Conservation (phyloP, 140 eudicot genomes). For the Bidens hawaiensis region DNA sequence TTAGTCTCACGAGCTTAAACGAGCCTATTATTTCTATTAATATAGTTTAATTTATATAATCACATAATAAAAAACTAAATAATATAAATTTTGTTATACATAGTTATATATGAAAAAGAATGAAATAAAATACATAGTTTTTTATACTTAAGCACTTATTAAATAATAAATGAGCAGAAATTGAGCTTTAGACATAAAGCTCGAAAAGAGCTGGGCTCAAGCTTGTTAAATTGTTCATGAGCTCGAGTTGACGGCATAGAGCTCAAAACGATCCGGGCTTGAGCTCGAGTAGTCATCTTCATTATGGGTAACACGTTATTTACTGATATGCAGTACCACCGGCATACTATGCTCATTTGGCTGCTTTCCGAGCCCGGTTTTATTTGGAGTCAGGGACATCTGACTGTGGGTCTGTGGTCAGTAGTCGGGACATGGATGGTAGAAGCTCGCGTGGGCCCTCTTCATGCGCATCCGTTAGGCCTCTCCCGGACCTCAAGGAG, state of each 20-base stretch:
- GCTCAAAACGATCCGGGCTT: not conserved
- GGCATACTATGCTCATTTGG: constrained; percentile 82
- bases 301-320: not conserved
- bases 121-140: no score
- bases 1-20: no score
- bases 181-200: not conserved
- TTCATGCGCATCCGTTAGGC: constrained; percentile 47
- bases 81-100: no score
- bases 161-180: not conserved
- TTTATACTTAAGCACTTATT: no score
- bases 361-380: constrained; percentile 86
- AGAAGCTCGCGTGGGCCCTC: constrained; percentile 18
- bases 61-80: not conserved
- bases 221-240: no score
- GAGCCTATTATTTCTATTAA: no score
- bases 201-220: not conserved
- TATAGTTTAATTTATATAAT: no score
- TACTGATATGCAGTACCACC: constrained; percentile 67
- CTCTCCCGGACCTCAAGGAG: constrained; percentile 70
- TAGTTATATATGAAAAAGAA: no score
- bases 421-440: no score
- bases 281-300: no score
- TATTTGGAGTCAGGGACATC: constrained; percentile 63
- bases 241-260: no score
- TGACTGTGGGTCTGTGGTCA: not conserved